Evolutionary conservation across 2,329 filamentous ascomycete genomes (phyloP).

Genomic region (Penicillium palitans): DNA sequence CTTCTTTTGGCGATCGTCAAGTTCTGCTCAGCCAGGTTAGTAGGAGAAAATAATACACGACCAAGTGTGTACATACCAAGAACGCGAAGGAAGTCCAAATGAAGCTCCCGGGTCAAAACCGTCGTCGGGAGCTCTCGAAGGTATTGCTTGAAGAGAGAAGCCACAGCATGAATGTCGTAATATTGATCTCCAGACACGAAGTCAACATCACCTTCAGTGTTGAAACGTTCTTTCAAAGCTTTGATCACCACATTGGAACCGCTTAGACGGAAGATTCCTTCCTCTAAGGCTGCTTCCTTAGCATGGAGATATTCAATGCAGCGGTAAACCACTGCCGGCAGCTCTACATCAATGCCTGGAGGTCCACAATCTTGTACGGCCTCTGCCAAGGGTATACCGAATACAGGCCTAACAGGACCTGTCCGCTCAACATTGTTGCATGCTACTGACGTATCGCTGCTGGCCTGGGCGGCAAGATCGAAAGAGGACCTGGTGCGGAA

Average conservation of each 20-base stretch:
- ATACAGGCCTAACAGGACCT: constrained; percentile 68
- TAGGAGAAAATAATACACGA: constrained; percentile 3
- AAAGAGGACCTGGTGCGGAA: constrained; percentile 69
- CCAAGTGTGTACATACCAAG: constrained; percentile 53
- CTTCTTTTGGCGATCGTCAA: constrained; percentile 73
- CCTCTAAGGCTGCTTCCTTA: constrained; percentile 78
- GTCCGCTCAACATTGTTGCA: constrained; percentile 51
- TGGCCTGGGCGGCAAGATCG: constrained; percentile 53
- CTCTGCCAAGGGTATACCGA: constrained; percentile 81
- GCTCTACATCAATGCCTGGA: constrained; percentile 66
- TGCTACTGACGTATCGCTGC: constrained; percentile 41
- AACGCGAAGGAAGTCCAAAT: constrained; percentile 81
- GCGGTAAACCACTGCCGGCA: constrained; percentile 92
- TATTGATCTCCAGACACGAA: constrained; percentile 75
- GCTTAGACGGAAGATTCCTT: constrained; percentile 94
- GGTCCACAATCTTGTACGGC: constrained; percentile 81
- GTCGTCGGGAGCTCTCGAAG: constrained; percentile 87
- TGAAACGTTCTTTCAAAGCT: constrained; percentile 86
- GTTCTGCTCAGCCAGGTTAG: constrained; percentile 52
- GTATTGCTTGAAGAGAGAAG: constrained; percentile 90
- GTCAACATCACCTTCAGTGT: constrained; percentile 87
- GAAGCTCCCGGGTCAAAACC: constrained; percentile 85
- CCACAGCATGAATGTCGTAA: constrained; percentile 94
- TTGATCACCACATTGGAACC: constrained; percentile 97
- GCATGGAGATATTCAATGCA: constrained; percentile 89